Conservation (phyloP, 2,329 filamentous ascomycete genomes). For the Saccharata proteae region DNA sequence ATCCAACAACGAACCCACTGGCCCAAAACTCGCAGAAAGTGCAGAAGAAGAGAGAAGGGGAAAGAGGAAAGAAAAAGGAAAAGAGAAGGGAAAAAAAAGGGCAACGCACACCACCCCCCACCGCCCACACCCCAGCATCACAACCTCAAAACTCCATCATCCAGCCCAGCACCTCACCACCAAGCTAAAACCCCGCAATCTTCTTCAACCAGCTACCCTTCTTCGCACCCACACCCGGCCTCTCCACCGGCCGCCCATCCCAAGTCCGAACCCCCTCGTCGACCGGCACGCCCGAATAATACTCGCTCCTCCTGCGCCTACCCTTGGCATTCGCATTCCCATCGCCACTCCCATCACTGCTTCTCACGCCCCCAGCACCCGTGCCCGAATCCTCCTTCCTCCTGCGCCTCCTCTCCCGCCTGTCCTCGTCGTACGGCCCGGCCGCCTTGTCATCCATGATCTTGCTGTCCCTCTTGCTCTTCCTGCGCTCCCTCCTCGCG, state of each 20-base stretch:
- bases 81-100: too few species aligned
- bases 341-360: constrained; percentile 5
- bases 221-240: constrained; percentile 4
- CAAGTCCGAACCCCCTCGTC: constrained; percentile 6
- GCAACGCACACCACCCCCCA: too few species aligned
- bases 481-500: constrained; percentile 3
- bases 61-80: too few species aligned
- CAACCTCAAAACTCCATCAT: too few species aligned
- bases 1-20: too few species aligned
- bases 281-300: constrained; percentile 2
- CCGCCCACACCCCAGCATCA: too few species aligned
- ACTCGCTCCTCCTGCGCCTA: not conserved
- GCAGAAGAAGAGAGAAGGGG: too few species aligned
- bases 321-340: too few species aligned
- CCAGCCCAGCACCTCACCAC: too few species aligned
- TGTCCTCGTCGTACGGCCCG: not conserved
- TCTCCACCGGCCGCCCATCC: constrained; percentile 7
- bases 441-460: constrained; percentile 1
- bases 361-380: too few species aligned
- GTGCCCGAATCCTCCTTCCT: not conserved
- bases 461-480: constrained; percentile 7
- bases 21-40: too few species aligned
- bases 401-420: constrained; percentile 5
- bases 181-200: constrained; percentile 4
- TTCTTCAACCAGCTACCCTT: constrained; percentile 9